Evolutionary conservation across 2,329 filamentous ascomycete species (phyloP).

Genomic region (Acrodontium crateriforme): DNA sequence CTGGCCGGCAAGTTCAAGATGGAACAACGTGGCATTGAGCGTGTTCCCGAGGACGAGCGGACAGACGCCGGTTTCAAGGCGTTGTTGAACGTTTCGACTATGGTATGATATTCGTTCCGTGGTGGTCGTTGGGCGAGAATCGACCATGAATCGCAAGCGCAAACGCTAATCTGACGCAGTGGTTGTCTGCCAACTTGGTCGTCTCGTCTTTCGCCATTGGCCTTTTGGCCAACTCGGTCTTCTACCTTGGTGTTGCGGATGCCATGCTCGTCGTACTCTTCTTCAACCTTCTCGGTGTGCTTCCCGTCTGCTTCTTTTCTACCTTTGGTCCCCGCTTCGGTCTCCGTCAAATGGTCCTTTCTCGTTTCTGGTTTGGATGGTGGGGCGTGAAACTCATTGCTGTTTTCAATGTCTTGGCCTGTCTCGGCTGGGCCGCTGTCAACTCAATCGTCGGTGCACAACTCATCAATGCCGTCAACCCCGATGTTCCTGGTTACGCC

Average conservation of each 20-base stretch:
- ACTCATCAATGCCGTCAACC: constrained; percentile 60
- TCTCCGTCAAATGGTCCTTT: constrained; percentile 67
- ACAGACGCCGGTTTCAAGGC: constrained; percentile 41
- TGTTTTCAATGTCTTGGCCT: constrained; percentile 20
- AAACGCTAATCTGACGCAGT: constrained; percentile 31
- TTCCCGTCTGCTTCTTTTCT: constrained; percentile 63
- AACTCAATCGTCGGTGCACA: constrained; percentile 72
- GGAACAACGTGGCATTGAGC: constrained; percentile 63
- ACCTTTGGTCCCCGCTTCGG: constrained; percentile 63
- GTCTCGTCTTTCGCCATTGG: constrained; percentile 66
- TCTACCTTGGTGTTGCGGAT: constrained; percentile 58
- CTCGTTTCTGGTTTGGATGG: constrained; percentile 58
- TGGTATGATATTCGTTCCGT: constrained; percentile 44
- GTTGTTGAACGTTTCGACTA: constrained; percentile 53
- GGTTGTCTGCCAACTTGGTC: constrained; percentile 67
- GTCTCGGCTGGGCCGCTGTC: constrained; percentile 39
- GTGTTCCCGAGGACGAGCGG: constrained; percentile 56
- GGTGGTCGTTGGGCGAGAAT: background rate
- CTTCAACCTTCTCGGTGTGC: constrained; percentile 59
- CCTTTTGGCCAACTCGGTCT: constrained; percentile 54
- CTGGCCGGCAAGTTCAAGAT: constrained; percentile 52
- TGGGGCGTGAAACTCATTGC: constrained; percentile 30
- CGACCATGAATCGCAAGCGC: background rate
- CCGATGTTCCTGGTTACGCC: constrained; percentile 53
- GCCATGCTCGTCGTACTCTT: constrained; percentile 58